These are phyloP conservation scores for Rhytidhysteron rufulum DNA, from an alignment of 2,329 filamentous ascomycete species.

Conservation along the genomic window DNA sequence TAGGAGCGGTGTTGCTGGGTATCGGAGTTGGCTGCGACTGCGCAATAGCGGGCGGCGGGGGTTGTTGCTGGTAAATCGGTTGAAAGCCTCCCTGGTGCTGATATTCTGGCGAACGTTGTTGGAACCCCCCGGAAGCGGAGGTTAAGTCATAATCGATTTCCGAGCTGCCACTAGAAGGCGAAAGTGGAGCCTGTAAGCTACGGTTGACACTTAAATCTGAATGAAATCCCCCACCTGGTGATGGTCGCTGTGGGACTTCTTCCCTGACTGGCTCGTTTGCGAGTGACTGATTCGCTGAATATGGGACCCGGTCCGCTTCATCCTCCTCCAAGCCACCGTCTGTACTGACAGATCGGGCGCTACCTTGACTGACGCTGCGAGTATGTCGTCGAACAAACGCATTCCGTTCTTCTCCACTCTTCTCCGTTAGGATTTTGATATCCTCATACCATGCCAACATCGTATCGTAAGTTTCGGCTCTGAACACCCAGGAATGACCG, in stretches of 20 bases:
- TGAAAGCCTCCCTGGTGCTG: constrained; percentile 16
- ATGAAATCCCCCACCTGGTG: constrained; percentile 95
- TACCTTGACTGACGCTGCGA: constrained; percentile 68
- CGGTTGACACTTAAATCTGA: constrained; percentile 87
- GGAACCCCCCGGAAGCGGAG: constrained; percentile 52
- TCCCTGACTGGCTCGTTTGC: constrained; percentile 31
- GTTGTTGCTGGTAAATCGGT: constrained; percentile 1
- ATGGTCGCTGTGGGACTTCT: constrained; percentile 61
- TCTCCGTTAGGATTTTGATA: constrained; percentile 84
- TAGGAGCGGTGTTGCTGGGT: constrained; percentile 6
- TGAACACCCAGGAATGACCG: constrained; percentile 65
- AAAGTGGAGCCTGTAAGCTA: constrained; percentile 74
- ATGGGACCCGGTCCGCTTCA: constrained; percentile 63
- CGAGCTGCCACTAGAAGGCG: constrained; percentile 79
- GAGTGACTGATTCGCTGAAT: constrained; percentile 56
- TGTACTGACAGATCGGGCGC: constrained; percentile 49
- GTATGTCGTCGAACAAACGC: constrained; percentile 82
- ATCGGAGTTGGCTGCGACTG: constrained; percentile 2
- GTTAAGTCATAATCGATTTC: constrained; percentile 58
- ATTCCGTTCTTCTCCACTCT: constrained; percentile 79
- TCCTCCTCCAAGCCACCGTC: constrained; percentile 41
- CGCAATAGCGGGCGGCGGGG: neutral
- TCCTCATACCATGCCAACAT: constrained; percentile 98
- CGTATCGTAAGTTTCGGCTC: constrained; percentile 73
- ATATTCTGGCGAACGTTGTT: constrained; percentile 2